These are phyloP conservation scores for Rubia balearica DNA, from an alignment of 305 asterid genomes.

Conservation along the genomic window DNA sequence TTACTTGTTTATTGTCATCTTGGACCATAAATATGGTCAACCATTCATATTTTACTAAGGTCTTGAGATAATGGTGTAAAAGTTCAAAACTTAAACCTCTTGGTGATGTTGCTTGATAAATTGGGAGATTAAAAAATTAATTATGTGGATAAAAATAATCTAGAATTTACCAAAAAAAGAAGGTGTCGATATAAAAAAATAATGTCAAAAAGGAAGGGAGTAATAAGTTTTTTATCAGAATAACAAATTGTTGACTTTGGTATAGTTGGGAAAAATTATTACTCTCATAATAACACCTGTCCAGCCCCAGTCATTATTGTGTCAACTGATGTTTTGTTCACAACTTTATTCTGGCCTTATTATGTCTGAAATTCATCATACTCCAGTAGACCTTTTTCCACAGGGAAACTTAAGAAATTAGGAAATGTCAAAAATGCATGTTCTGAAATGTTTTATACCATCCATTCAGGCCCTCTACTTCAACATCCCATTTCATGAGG, in stretches of 20 bases:
- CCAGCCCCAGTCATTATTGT: neutral
- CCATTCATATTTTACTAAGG: too few species aligned
- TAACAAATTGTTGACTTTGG: neutral
- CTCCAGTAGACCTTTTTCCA: neutral
- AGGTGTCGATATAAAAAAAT: too few species aligned
- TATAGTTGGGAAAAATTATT: neutral
- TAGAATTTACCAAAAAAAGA: too few species aligned
- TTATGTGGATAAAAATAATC: too few species aligned
- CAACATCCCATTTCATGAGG: constrained; percentile 1
- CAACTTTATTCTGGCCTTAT: neutral
- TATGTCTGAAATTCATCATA: neutral
- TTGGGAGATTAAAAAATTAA: too few species aligned
- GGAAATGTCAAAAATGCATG: neutral
- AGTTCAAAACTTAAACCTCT: too few species aligned
- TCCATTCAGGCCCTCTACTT: neutral
- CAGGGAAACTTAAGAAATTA: neutral
- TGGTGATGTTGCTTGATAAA: too few species aligned
- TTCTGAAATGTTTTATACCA: neutral
- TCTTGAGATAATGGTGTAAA: too few species aligned
- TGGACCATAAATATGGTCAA: too few species aligned
- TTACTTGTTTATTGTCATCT: too few species aligned
- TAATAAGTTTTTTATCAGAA: neutral
- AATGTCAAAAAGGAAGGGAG: too few species aligned
- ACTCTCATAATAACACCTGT: neutral
- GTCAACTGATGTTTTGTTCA: neutral